Evolutionary conservation across 768 basidiomycete genomes (phyloP).

Genomic region (Holtermannia corniformis): DNA sequence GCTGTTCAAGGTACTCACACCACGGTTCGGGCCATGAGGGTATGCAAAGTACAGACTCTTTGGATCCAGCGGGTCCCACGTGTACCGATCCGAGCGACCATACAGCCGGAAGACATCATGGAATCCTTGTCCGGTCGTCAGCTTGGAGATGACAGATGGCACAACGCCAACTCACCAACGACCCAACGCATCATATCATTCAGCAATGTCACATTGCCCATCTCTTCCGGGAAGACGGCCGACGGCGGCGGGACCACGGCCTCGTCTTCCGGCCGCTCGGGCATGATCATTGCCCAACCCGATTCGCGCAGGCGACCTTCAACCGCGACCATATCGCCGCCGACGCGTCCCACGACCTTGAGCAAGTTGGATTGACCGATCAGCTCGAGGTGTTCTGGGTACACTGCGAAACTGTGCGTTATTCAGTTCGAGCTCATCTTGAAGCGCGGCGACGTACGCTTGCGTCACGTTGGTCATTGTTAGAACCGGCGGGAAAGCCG

Average conservation of each 20-base stretch:
- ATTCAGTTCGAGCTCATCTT: neutral
- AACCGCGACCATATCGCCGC: conserved; percentile 64
- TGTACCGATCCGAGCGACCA: conserved; percentile 74
- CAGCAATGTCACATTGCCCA: conserved; percentile 54
- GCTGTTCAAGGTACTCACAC: conserved; percentile 53
- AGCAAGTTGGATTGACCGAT: conserved; percentile 81
- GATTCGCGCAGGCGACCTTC: conserved; percentile 51
- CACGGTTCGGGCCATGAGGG: conserved; percentile 71
- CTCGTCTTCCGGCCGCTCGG: conserved; percentile 47
- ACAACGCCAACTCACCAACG: conserved; percentile 53
- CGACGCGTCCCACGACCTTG: conserved; percentile 79
- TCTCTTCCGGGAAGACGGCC: conserved; percentile 39
- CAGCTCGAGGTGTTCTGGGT: conserved; percentile 87
- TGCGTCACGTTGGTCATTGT: conserved; percentile 64
- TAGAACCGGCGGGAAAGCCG: conserved; percentile 62
- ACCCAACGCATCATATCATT: conserved; percentile 87
- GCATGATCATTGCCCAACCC: conserved; percentile 85
- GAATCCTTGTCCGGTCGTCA: conserved; percentile 47
- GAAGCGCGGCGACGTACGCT: conserved; percentile 46
- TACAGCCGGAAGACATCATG: conserved; percentile 83
- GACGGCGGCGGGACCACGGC: conserved; percentile 7
- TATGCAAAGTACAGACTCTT: conserved; percentile 86
- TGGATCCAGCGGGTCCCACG: conserved; percentile 79
- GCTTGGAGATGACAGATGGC: neutral
- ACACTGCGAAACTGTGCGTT: conserved; percentile 59